Conservation (phyloP, 306 rosid genomes). For the Gillenia trifoliata region DNA sequence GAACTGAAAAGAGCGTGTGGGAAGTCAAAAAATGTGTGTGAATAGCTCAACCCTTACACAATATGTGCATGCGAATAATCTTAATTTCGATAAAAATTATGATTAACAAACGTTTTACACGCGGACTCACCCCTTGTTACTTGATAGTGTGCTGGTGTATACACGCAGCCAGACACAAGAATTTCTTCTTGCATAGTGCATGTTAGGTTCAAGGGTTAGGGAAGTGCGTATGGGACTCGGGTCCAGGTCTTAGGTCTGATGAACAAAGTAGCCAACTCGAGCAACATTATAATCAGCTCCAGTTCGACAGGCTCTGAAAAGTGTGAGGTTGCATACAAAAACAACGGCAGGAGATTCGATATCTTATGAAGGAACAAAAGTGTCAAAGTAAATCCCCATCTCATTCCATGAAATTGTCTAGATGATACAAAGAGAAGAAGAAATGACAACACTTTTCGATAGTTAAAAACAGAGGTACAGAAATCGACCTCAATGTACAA, state of each 20-base stretch:
- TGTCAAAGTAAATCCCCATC: background rate
- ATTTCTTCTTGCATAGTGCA: background rate
- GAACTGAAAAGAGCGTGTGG: too few species aligned
- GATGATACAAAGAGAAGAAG: background rate
- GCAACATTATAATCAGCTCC: too few species aligned
- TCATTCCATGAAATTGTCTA: background rate
- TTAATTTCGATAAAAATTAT: background rate
- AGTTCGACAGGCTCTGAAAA: too few species aligned
- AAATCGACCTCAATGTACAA: background rate
- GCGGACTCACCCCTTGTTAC: too few species aligned
- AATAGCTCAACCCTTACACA: too few species aligned
- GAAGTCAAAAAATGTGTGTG: too few species aligned
- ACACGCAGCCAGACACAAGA: background rate
- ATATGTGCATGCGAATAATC: background rate
- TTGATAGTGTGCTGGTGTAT: too few species aligned
- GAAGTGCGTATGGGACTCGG: background rate
- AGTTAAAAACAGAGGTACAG: background rate
- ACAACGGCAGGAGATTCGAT: background rate
- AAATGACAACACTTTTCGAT: background rate
- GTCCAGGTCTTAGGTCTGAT: too few species aligned
- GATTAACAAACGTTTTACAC: too few species aligned
- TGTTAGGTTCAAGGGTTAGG: background rate
- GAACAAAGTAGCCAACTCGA: too few species aligned
- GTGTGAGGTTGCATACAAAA: background rate
- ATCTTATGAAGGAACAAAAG: background rate